phyloP scores from a whole-genome alignment of 2,329 filamentous ascomycete species.

The Neonectria ditissima region DNA sequence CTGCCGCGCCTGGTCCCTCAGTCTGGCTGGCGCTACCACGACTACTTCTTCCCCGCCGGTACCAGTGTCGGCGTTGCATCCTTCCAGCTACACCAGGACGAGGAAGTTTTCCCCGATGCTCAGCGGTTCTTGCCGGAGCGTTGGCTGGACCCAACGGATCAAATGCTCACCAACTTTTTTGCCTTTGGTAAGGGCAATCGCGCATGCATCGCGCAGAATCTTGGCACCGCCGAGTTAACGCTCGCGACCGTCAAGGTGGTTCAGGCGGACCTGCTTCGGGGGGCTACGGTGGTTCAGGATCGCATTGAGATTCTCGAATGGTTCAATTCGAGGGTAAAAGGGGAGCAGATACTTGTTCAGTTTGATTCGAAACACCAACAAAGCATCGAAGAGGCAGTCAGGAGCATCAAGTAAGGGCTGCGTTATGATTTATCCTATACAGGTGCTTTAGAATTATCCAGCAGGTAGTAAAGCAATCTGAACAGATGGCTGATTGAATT shows the following conservation, averaged over 20 bases:
- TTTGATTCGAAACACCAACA: not conserved
- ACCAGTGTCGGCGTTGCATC: conserved; percentile 58
- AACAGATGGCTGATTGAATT: not conserved
- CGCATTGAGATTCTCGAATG: conserved; percentile 17
- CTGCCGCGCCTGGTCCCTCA: conserved; percentile 60
- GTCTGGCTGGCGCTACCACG: conserved; percentile 43
- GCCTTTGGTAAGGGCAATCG: conserved; percentile 62
- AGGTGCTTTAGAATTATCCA: not conserved
- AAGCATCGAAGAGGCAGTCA: too few species aligned
- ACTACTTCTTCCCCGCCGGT: conserved; percentile 54
- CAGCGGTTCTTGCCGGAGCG: conserved; percentile 59
- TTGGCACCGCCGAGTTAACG: conserved; percentile 57
- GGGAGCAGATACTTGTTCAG: not conserved
- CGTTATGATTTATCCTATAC: too few species aligned
- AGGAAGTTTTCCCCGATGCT: conserved; percentile 56
- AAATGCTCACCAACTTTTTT: conserved; percentile 53
- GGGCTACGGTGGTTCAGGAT: conserved; percentile 1
- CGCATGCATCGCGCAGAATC: conserved; percentile 62
- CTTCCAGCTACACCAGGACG: conserved; percentile 60
- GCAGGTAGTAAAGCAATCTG: too few species aligned
- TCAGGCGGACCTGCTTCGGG: conserved; percentile 7
- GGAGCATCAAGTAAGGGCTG: too few species aligned
- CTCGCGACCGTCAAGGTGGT: conserved; percentile 5
- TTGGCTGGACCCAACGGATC: conserved; percentile 50
- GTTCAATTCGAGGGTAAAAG: not conserved